Evolutionary conservation across 2,329 filamentous ascomycete species (phyloP).

Genomic region (Hypoxylon sp.): DNA sequence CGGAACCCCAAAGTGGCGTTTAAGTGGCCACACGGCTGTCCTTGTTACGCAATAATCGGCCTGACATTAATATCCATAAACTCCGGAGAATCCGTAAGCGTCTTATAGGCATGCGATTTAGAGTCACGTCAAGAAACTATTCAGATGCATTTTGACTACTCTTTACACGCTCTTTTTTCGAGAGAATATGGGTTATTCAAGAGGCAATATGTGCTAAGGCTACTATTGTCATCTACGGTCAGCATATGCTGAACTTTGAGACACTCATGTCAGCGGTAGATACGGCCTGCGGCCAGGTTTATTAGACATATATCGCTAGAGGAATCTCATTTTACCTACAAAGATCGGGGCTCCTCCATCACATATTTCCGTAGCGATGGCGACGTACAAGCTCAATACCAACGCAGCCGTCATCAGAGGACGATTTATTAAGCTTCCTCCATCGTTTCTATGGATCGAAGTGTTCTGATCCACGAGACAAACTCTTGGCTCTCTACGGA

Average conservation of each 20-base stretch:
- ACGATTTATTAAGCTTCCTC: neutral
- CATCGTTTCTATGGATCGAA: neutral
- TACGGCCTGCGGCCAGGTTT: neutral
- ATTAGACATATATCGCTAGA: neutral
- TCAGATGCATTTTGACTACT: neutral
- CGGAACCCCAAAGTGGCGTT: neutral
- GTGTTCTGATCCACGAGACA: neutral
- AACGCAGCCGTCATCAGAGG: neutral
- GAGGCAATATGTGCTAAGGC: neutral
- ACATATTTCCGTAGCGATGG: neutral
- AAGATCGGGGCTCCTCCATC: too few relatives aligned
- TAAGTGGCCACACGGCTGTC: neutral
- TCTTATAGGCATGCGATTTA: neutral
- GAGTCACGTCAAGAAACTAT: neutral
- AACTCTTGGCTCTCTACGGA: neutral
- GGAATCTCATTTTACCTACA: neutral
- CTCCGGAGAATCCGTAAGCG: neutral
- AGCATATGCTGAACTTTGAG: neutral
- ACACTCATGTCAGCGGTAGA: neutral
- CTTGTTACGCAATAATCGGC: neutral
- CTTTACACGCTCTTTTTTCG: neutral
- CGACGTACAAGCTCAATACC: neutral
- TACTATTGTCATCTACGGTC: neutral
- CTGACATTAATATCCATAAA: neutral
- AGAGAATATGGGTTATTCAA: neutral